Conservation (phyloP, 768 basidiomycete species). For the Podaxis sp. region DNA sequence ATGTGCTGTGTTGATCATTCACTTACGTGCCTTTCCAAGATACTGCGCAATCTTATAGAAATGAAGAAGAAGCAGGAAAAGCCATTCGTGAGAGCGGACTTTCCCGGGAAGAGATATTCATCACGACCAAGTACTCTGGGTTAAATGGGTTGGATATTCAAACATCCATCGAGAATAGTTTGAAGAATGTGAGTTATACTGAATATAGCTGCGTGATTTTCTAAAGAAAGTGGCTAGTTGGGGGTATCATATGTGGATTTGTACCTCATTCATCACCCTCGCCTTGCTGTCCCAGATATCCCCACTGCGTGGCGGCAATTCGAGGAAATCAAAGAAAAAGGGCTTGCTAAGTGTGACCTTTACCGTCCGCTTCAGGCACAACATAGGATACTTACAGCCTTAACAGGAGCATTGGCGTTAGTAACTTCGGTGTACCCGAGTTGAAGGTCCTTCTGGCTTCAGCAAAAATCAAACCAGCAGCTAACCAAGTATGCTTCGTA, state of each 20-base stretch:
- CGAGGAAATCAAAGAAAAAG: slow-evolving; percentile 56
- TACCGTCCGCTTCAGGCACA: background rate
- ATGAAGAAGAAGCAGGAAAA: slow-evolving; percentile 56
- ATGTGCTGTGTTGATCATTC: background rate
- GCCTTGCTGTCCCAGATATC: slow-evolving; percentile 55
- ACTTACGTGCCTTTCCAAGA: slow-evolving; percentile 31
- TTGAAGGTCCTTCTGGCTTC: slow-evolving; percentile 54
- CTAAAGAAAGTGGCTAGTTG: slow-evolving; percentile 39
- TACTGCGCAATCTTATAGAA: slow-evolving; percentile 61
- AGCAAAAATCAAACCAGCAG: slow-evolving; percentile 62
- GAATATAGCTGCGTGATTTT: background rate
- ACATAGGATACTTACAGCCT: background rate
- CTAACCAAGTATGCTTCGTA: slow-evolving; percentile 57
- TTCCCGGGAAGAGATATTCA: slow-evolving; percentile 53
- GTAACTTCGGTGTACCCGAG: slow-evolving; percentile 61
- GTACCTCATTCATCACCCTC: slow-evolving; percentile 67
- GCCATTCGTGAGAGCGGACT: slow-evolving; percentile 58
- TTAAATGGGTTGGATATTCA: slow-evolving; percentile 48
- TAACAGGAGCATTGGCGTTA: slow-evolving; percentile 68
- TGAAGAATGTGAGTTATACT: slow-evolving; percentile 46
- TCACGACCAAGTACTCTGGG: slow-evolving; percentile 69
- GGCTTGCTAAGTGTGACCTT: slow-evolving; percentile 50
- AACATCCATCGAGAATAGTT: slow-evolving; percentile 54
- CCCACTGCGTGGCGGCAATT: slow-evolving; percentile 63
- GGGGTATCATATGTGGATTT: slow-evolving; percentile 66